Conservation (phyloP, 1,284 basidiomycete genomes). For the Ceratobasidium sp. region DNA sequence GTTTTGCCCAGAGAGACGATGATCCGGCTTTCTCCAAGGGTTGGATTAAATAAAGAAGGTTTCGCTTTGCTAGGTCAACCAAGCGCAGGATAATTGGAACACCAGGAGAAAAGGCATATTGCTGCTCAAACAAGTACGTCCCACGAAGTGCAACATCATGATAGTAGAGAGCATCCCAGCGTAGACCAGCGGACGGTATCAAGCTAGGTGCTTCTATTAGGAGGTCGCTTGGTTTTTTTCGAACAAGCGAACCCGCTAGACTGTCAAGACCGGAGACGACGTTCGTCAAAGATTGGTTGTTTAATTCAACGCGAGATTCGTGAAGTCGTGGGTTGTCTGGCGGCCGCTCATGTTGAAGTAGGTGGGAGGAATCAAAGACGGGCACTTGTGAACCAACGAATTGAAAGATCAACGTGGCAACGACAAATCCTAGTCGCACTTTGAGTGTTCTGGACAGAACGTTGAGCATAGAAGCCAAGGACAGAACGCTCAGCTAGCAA, state of each 20-base stretch:
- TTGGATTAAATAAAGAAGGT: background rate
- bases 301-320: too few species aligned
- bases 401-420: background rate
- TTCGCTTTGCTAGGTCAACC: conserved; percentile 37
- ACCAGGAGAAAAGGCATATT: conserved; percentile 89
- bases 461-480: background rate
- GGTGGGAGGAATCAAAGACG: conserved; percentile 30
- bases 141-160: conserved; percentile 66
- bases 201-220: too few species aligned
- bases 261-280: background rate
- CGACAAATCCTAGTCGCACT: conserved; percentile 11
- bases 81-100: conserved; percentile 66
- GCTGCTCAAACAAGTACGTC: conserved; percentile 81
- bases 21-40: too few species aligned
- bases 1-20: background rate
- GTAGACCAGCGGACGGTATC: conserved; percentile 57
- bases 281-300: too few species aligned
- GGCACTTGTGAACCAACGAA: conserved; percentile 12
- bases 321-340: too few species aligned
- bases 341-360: too few species aligned
- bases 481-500: too few species aligned
- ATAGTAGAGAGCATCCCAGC: conserved; percentile 94
- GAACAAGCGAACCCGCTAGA: too few species aligned
- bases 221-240: too few species aligned
- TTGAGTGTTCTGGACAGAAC: background rate